Conservation (phyloP, 257 asterid genomes). For the Solanum habrochaites region DNA sequence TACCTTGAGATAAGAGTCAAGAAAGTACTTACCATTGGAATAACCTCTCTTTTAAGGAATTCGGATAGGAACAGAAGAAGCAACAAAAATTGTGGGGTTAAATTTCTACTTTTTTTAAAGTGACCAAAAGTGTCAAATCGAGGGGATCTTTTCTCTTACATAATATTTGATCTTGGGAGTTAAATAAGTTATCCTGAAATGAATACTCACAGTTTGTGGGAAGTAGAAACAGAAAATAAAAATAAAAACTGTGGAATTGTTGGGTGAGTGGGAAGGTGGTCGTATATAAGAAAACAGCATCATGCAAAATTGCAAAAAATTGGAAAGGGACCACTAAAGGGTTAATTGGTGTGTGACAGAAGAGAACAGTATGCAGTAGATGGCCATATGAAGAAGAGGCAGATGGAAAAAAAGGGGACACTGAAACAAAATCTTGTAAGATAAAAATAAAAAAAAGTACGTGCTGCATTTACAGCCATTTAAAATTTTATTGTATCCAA, state of each 20-base stretch:
- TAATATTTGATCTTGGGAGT: not conserved
- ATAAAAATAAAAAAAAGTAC: conserved; percentile 10
- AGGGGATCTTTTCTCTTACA: not conserved
- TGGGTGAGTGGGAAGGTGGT: not conserved
- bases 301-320: not conserved
- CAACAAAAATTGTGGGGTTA: conserved; percentile 6
- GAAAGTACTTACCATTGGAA: not conserved
- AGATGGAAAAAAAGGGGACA: conserved; percentile 59
- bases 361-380: conserved; percentile 12
- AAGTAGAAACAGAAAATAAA: not conserved
- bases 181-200: conserved; percentile 14
- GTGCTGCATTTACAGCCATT: conserved; percentile 61
- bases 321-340: conserved; percentile 37
- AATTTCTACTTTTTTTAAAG: not conserved
- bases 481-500: conserved; percentile 37
- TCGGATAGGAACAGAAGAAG: not conserved
- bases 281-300: not conserved
- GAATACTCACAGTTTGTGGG: not conserved
- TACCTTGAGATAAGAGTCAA: not conserved
- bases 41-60: not conserved
- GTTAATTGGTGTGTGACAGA: conserved; percentile 33
- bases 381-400: conserved; percentile 54
- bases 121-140: conserved; percentile 13
- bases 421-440: conserved; percentile 9
- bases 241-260: not conserved